Evolutionary conservation across 1,284 basidiomycete species (phyloP).

Genomic region (Porogramme epimiltina): DNA sequence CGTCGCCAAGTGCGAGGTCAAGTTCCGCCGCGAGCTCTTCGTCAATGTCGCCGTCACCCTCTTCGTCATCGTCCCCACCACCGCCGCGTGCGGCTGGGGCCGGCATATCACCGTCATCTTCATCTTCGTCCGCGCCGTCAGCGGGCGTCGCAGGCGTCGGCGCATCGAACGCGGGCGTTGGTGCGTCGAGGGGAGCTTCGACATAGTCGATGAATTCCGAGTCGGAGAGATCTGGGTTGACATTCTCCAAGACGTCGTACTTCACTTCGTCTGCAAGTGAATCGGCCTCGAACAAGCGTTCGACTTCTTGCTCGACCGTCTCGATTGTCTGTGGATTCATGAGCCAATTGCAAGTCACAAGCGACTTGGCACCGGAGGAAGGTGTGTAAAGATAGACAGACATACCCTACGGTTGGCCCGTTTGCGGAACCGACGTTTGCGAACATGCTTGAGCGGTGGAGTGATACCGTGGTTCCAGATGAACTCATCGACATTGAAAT

Average conservation of each 20-base stretch:
- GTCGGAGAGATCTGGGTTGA: constrained; percentile 85
- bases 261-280: constrained; percentile 77
- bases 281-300: constrained; percentile 88
- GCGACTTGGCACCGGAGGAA: too few relatives aligned
- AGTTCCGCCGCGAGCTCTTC: constrained; percentile 78
- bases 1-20: constrained; percentile 70
- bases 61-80: constrained; percentile 61
- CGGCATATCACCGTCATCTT: constrained; percentile 48
- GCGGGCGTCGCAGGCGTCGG: constrained; percentile 43
- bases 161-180: constrained; percentile 43
- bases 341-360: too few relatives aligned
- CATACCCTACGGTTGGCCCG: constrained; percentile 80
- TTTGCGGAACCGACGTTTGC: constrained; percentile 94
- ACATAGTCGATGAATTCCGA: constrained; percentile 81
- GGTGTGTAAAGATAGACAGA: background rate
- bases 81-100: constrained; percentile 53
- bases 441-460: constrained; percentile 88
- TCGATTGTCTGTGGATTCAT: constrained; percentile 79
- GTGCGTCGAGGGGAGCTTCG: constrained; percentile 51
- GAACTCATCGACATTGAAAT: constrained; percentile 93
- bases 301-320: constrained; percentile 96
- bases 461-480: constrained; percentile 98
- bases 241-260: constrained; percentile 82
- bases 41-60: constrained; percentile 77
- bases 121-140: constrained; percentile 61